These are phyloP conservation scores for Pinus taeda DNA, from an alignment of 75 land plant species.

Conservation along the genomic window DNA sequence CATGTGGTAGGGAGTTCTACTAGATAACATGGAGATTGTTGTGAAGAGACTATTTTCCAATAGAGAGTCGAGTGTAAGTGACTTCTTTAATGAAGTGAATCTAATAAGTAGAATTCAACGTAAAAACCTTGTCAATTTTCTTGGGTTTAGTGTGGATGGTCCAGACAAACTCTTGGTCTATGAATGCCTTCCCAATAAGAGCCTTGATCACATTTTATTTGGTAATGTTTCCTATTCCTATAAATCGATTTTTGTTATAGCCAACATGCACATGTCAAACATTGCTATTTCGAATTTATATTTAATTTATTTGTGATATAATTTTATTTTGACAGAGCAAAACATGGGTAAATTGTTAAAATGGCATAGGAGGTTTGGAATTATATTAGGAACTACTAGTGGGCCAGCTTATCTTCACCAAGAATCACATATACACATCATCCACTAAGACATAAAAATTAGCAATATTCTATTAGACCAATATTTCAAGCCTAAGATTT, in stretches of 20 bases:
- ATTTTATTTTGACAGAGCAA: neutral
- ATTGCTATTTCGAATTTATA: neutral
- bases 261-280: too few relatives aligned
- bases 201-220: conserved; percentile 30
- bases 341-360: conserved; percentile 1
- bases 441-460: conserved; percentile 24
- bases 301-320: neutral
- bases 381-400: conserved; percentile 34
- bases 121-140: conserved; percentile 41
- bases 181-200: conserved; percentile 34
- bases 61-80: conserved; percentile 24
- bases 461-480: conserved; percentile 25
- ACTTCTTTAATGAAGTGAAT: conserved; percentile 48
- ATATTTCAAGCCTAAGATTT: conserved; percentile 32
- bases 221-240: conserved; percentile 14
- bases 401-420: conserved; percentile 46
- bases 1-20: conserved; percentile 20
- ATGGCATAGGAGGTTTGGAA: conserved; percentile 32
- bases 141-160: conserved; percentile 43
- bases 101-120: conserved; percentile 27
- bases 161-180: conserved; percentile 45
- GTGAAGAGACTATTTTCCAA: conserved; percentile 21
- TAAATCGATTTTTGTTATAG: too few relatives aligned
- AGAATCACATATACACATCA: conserved; percentile 16
- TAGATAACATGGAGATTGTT: conserved; percentile 34